Percentiles rank a stretch among this genome's conserved stretches.
phyloP scores from a whole-genome alignment of 352 stramenopile genomes.

The Phytophthora macrochlamydospora region DNA sequence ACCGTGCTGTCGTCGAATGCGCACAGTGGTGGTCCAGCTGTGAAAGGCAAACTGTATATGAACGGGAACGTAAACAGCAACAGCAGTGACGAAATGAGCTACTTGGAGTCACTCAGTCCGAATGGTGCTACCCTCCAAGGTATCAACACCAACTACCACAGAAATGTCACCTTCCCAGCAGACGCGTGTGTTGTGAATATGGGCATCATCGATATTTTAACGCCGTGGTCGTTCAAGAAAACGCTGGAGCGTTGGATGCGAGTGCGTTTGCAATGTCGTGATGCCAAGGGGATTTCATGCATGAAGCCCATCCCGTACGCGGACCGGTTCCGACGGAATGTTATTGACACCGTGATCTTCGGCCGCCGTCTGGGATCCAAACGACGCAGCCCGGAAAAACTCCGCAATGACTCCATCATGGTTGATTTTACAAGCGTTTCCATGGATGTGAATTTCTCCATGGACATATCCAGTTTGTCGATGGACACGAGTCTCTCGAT shows the following conservation, averaged over 20 bases:
- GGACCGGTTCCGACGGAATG: constrained; percentile 83
- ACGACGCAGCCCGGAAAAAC: constrained; percentile 35
- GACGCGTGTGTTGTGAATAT: constrained; percentile 92
- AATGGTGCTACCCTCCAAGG: constrained; percentile 39
- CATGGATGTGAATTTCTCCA: constrained; percentile 47
- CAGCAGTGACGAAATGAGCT: constrained; percentile 49
- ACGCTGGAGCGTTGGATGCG: constrained; percentile 90
- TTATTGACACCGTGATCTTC: constrained; percentile 86
- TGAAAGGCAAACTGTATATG: constrained; percentile 42
- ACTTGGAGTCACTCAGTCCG: constrained; percentile 65
- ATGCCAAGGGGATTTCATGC: constrained; percentile 82
- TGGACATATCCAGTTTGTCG: constrained; percentile 41
- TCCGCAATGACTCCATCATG: constrained; percentile 76
- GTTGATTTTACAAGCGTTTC: constrained; percentile 81
- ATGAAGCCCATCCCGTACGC: constrained; percentile 84
- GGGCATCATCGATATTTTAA: constrained; percentile 98
- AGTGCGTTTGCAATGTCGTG: constrained; percentile 79
- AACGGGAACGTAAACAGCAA: constrained; percentile 29
- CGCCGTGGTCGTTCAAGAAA: constrained; percentile 95
- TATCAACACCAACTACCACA: constrained; percentile 18
- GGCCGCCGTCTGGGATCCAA: constrained; percentile 51
- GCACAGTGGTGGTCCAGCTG: constrained; percentile 30
- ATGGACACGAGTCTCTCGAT: constrained; percentile 56
- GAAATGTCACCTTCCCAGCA: constrained; percentile 52
- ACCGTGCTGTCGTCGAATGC: constrained; percentile 25